Conservation (phyloP, 2,329 filamentous ascomycete species). For the Knufia petricola region DNA sequence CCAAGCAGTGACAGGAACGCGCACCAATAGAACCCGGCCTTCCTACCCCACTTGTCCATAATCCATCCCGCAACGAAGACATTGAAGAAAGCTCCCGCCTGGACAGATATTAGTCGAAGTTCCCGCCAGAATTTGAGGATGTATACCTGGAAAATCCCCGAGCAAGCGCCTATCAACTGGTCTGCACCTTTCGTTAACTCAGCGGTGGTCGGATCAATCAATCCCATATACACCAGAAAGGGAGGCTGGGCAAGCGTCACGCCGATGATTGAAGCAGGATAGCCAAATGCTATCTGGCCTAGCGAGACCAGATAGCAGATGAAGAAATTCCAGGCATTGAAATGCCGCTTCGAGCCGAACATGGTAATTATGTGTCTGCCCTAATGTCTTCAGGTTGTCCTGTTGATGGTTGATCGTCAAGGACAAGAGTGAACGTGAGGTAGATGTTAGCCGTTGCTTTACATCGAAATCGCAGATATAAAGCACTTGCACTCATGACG, state of each 20-base stretch:
- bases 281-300: slow-evolving; percentile 14
- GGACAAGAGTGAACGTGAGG: neutral
- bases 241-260: slow-evolving; percentile 7
- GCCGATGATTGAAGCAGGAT: slow-evolving; percentile 10
- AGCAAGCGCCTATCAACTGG: slow-evolving; percentile 12
- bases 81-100: slow-evolving; percentile 14
- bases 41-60: slow-evolving; percentile 45
- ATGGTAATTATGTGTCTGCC: no score
- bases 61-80: slow-evolving; percentile 14
- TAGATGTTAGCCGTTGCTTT: neutral
- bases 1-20: slow-evolving; percentile 12
- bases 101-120: neutral
- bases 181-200: neutral
- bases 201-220: slow-evolving; percentile 8
- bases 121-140: neutral
- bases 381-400: no score
- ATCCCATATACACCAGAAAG: slow-evolving; percentile 8
- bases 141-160: slow-evolving; percentile 7
- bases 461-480: neutral
- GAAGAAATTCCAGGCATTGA: slow-evolving; percentile 14
- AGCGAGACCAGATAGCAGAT: slow-evolving; percentile 14
- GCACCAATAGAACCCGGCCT: slow-evolving; percentile 35
- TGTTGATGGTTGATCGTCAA: neutral
- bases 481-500: neutral
- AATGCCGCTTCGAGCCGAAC: slow-evolving; percentile 10